Conservation (phyloP, 2,329 filamentous ascomycete genomes). For the Paecilomyces sp. region DNA sequence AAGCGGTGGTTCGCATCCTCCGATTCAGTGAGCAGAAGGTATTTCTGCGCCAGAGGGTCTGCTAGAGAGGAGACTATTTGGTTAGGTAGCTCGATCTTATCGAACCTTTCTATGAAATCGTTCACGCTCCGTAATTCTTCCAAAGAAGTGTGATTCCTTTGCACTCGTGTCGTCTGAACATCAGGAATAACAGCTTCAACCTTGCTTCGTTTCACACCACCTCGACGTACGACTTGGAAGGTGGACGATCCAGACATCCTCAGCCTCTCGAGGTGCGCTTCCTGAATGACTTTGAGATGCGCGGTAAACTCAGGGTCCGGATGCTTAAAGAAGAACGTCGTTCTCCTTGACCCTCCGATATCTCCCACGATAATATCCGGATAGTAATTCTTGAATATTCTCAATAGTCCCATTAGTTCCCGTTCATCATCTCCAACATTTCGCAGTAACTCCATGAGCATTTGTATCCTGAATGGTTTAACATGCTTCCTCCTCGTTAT, state of each 20-base stretch:
- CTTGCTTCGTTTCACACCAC: slow-evolving; percentile 43
- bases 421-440: slow-evolving; percentile 60
- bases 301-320: slow-evolving; percentile 70
- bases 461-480: slow-evolving; percentile 73
- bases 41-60: slow-evolving; percentile 72
- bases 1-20: slow-evolving; percentile 37
- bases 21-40: slow-evolving; percentile 58
- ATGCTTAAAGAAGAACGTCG: slow-evolving; percentile 45
- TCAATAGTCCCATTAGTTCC: slow-evolving; percentile 63
- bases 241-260: slow-evolving; percentile 40
- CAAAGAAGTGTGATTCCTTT: slow-evolving; percentile 51
- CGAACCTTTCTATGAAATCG: slow-evolving; percentile 63
- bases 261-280: slow-evolving; percentile 40
- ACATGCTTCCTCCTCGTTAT: slow-evolving; percentile 78
- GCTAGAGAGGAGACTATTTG: slow-evolving; percentile 71
- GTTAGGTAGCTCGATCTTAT: slow-evolving; percentile 73
- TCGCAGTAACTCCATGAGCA: slow-evolving; percentile 49
- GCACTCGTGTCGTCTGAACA: slow-evolving; percentile 67
- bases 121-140: slow-evolving; percentile 71
- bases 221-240: slow-evolving; percentile 58
- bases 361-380: slow-evolving; percentile 79
- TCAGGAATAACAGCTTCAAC: slow-evolving; percentile 52
- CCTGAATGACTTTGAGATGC: slow-evolving; percentile 61
- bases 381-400: slow-evolving; percentile 86
- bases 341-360: slow-evolving; percentile 38